These are phyloP conservation scores for Saksenaea vasiformis DNA, from an alignment of 371 early-diverging fungal species.

Conservation along the genomic window DNA sequence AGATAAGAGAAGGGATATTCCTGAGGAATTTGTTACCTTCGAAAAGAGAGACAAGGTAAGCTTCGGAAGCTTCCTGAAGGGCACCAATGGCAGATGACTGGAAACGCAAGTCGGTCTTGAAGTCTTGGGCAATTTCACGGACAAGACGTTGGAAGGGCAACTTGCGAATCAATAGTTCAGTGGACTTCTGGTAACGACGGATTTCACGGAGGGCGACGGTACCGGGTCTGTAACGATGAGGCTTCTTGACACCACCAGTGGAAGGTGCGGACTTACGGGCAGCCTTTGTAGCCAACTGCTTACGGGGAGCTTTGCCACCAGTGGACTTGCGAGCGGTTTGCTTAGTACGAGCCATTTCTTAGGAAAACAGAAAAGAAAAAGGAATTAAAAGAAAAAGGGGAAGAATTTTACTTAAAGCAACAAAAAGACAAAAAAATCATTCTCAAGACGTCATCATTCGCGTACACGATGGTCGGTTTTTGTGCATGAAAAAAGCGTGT, in stretches of 20 bases:
- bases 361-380: constrained; percentile 7
- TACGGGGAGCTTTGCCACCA: constrained; percentile 98
- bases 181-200: constrained; percentile 97
- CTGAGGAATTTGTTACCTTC: constrained; percentile 45
- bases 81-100: constrained; percentile 97
- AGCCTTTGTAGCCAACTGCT: constrained; percentile 98
- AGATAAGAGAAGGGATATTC: neutral
- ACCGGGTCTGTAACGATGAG: constrained; percentile 87
- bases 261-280: constrained; percentile 59
- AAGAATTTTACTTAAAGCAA: too few relatives aligned
- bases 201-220: constrained; percentile 97
- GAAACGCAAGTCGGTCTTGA: constrained; percentile 98
- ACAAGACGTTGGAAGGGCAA: constrained; percentile 99
- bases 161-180: constrained; percentile 97
- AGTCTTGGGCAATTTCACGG: constrained; percentile 95
- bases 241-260: constrained; percentile 74
- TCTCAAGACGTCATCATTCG: too few relatives aligned
- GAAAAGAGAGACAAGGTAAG: constrained; percentile 94
- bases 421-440: too few relatives aligned
- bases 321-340: constrained; percentile 99
- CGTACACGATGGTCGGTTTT: too few relatives aligned
- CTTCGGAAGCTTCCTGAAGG: constrained; percentile 99
- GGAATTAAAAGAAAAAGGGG: neutral
- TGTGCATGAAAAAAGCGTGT: too few relatives aligned
- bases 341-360: constrained; percentile 94